Base-by-base conservation (phyloP, 345 rosid genomes). In the Aquilaria sinensis region DNA sequence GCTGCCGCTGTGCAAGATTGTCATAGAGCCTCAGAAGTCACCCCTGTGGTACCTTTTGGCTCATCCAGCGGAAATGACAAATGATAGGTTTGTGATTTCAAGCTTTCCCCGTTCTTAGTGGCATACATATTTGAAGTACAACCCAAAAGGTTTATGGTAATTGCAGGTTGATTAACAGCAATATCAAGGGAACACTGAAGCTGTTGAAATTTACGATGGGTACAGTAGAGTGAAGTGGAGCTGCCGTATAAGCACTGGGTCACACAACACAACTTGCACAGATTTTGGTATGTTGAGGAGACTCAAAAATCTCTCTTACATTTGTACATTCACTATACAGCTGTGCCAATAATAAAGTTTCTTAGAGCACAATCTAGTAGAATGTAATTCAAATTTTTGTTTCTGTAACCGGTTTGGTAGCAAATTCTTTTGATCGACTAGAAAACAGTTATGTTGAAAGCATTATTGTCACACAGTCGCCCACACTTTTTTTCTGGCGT, bases 271-370 rank as follows among this genome's bases (percentile, higher is more conserved):
- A 59, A 23, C 61, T 23, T 43, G 62, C 67, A 60, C 66, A 71
- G 72, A 60, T 64, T 70, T 72, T 63, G 68, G 68, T 43, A 67
- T 31, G 53, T 56, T 57, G 62, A 62, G 73, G 73, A 72, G 57
- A 61, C 53, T 55, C 13, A 31, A 64, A 66, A 63, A 52, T 51
- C n/a, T 70, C 70, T 51, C 58, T 67, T 64, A 68, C 63, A 47
- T 57, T 15, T 76, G 68, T 76, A 49, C 47, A 73, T 75, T 70
- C 34, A 48, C 50, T 67, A 67, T 45, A 61, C 53, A 7, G 50
- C 64, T 45, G 10, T 2, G 58, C 51, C 37, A 60, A 66, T 66
- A 66, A 69, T 53, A 57, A 31, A 23, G 10, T 32, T 47, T n/a
- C 56, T 51, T 47, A 68, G 65, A 72, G 58, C 23, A 32, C 56